A percentile compares a stretch with the other conserved stretches of the same genome.
These are phyloP conservation scores for Trypanosoma brucei DNA, from an alignment of 208 protist species.

Conservation along the genomic window DNA sequence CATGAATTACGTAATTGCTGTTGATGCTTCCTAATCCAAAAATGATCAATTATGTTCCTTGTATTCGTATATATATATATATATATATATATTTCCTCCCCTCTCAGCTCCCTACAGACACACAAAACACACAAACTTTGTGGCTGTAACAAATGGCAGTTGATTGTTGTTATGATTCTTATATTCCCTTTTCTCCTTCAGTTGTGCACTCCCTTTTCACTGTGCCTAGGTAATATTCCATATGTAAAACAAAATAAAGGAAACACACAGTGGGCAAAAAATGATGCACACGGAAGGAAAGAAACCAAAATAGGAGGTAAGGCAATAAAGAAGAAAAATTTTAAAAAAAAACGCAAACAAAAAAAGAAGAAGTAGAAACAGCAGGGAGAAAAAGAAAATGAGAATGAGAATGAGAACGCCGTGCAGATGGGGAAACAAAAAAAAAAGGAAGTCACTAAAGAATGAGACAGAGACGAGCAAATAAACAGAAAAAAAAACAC, in stretches of 20 bases:
- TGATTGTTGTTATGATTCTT: no score
- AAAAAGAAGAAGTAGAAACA: conserved; percentile 18
- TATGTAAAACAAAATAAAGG: background rate
- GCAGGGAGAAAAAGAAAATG: conserved; percentile 7
- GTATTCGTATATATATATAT: no score
- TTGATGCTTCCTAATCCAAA: no score
- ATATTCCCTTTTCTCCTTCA: no score
- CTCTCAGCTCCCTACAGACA: no score
- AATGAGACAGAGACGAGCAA: conserved; percentile 8
- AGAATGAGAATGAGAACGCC: background rate
- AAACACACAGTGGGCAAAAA: background rate
- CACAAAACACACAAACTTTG: no score
- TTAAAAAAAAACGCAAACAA: background rate
- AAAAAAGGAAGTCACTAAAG: background rate
- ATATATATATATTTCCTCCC: no score
- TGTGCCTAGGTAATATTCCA: no score
- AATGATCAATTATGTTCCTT: no score
- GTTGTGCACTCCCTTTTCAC: no score
- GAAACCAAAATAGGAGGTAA: no score
- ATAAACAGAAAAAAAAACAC: background rate
- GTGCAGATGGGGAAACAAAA: background rate
- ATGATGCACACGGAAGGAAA: background rate
- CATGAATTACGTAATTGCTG: conserved; percentile 41
- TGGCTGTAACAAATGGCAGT: no score
- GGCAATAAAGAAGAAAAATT: conserved; percentile 5